A percentile compares a stretch with the other conserved stretches of the same genome.
These are phyloP conservation scores for Plasmodium blacklocki DNA, from an alignment of 169 alveolate genomes.

Conservation along the genomic window DNA sequence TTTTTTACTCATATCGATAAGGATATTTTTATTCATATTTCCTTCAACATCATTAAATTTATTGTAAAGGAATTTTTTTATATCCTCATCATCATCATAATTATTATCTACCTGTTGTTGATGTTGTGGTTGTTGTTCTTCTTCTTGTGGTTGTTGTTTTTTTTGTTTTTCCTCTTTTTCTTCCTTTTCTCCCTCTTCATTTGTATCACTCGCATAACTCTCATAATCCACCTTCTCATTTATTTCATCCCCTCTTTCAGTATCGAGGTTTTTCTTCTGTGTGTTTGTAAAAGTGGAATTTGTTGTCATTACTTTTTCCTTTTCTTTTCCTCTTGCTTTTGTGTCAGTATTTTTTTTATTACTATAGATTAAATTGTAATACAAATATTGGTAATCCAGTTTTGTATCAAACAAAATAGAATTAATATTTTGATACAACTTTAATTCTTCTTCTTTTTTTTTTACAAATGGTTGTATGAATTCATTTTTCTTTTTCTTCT, in stretches of 20 bases:
- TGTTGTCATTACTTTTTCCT: neutral
- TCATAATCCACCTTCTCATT: neutral
- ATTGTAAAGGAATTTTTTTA: conserved; percentile 31
- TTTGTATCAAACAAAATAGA: conserved; percentile 14
- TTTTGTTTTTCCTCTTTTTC: no score
- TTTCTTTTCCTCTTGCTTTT: neutral
- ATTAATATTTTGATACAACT: conserved; percentile 55
- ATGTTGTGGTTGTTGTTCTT: neutral
- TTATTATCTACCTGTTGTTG: neutral
- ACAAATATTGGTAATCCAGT: conserved; percentile 65
- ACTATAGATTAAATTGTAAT: conserved; percentile 49
- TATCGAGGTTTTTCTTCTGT: neutral
- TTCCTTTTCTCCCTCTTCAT: neutral
- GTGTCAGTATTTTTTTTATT: conserved; percentile 5
- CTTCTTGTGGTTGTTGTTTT: neutral
- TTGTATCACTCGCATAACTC: neutral
- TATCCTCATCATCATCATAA: conserved; percentile 20
- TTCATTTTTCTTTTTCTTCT: conserved; percentile 67
- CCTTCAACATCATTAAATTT: conserved; percentile 44
- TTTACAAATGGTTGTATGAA: conserved; percentile 44
- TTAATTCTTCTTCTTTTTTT: conserved; percentile 68
- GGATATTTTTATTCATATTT: conserved; percentile 43
- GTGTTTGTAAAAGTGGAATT: neutral
- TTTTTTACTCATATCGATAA: conserved; percentile 70
- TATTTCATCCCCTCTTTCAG: neutral